Conservation (phyloP, 2,329 filamentous ascomycete genomes). For the Graphilbum ipis-grandicollis region DNA sequence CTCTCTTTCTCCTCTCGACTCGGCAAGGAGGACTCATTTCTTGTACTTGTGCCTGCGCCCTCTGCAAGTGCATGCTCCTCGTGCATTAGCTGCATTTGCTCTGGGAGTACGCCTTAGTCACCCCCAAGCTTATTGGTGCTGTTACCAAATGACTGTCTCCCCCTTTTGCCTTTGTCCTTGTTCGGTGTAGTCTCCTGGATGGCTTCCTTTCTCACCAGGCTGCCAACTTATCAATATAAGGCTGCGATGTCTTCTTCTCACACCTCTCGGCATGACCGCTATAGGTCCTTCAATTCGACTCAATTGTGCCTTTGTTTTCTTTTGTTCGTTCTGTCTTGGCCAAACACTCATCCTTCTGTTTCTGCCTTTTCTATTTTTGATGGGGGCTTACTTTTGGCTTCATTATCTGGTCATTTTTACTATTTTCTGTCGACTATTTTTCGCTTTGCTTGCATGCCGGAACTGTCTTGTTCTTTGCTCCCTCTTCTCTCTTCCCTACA, state of each 20-base stretch:
- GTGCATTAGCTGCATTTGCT: constrained; percentile 12
- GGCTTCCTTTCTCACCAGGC: constrained; percentile 16
- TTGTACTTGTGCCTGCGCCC: constrained; percentile 7
- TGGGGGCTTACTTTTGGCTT: constrained; percentile 1
- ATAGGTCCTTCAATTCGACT: constrained; percentile 9
- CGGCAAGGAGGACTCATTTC: background rate
- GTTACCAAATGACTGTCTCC: background rate
- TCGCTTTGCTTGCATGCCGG: background rate
- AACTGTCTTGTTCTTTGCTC: background rate
- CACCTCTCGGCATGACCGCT: constrained; percentile 9
- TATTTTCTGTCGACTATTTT: background rate
- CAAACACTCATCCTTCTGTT: constrained; percentile 6
- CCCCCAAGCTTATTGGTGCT: constrained; percentile 5
- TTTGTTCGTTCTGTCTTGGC: constrained; percentile 11
- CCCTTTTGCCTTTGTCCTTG: constrained; percentile 10
- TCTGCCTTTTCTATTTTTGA: too few relatives aligned
- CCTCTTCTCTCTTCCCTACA: too few relatives aligned
- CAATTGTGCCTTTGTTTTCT: constrained; percentile 11
- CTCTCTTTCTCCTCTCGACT: background rate
- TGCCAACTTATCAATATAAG: constrained; percentile 29
- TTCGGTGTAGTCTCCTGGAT: constrained; percentile 1
- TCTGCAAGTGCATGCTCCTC: constrained; percentile 4
- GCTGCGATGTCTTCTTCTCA: constrained; percentile 28
- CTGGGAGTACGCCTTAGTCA: constrained; percentile 7
- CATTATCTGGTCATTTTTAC: background rate